phyloP scores from a whole-genome alignment of 73 alveolate genomes.

The Tetrahymena elliotti region DNA sequence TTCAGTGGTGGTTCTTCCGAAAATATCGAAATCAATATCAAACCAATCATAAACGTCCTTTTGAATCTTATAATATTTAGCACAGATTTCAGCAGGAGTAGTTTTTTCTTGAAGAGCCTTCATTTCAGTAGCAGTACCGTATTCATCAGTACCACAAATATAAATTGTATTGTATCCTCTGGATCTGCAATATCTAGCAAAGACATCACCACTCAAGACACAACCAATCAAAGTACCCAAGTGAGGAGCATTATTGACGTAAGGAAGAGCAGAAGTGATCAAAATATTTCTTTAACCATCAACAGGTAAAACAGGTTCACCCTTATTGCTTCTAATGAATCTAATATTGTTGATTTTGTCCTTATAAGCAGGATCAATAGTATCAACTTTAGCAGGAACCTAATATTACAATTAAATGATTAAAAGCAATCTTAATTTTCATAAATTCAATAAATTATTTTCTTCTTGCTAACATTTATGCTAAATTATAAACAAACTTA shows the following conservation, averaged over 20 bases:
- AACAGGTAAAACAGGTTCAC: conserved; percentile 45
- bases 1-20: conserved; percentile 93
- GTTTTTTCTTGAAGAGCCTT: conserved; percentile 88
- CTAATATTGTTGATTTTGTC: not conserved
- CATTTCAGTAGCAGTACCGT: conserved; percentile 98
- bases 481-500: not conserved
- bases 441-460: too few relatives aligned
- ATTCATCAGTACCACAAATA: conserved; percentile 98
- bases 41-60: conserved; percentile 93
- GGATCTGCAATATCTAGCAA: conserved; percentile 89
- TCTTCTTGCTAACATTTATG: not conserved
- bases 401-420: not conserved
- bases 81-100: conserved; percentile 90
- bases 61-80: conserved; percentile 77
- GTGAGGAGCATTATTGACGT: conserved; percentile 98
- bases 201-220: conserved; percentile 95
- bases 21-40: conserved; percentile 93
- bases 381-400: not conserved
- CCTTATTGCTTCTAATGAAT: conserved; percentile 8
- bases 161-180: conserved; percentile 92
- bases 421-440: too few relatives aligned
- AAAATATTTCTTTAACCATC: conserved; percentile 74
- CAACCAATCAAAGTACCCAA: conserved; percentile 98
- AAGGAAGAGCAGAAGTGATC: conserved; percentile 97
- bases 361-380: not conserved